Percentiles rank a stretch among this genome's conserved stretches.
Conservation (phyloP, 2,329 filamentous ascomycete species). For the Sporothrix luriei region DNA sequence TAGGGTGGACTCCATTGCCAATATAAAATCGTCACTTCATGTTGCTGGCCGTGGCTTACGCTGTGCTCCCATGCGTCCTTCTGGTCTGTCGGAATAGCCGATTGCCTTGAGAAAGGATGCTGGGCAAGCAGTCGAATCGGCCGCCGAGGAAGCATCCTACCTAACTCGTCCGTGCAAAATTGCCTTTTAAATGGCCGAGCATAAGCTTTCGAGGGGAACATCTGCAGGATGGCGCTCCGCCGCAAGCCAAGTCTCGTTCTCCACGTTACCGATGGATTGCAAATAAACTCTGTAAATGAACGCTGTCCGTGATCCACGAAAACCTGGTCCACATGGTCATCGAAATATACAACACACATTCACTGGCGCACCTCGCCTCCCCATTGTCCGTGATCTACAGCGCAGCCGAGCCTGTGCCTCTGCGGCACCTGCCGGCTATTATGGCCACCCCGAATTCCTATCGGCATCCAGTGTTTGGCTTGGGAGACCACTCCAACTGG, state of each 20-base stretch:
- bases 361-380: neutral
- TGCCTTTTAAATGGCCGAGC: neutral
- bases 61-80: neutral
- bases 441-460: neutral
- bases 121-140: neutral
- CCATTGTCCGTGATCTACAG: constrained; percentile 1
- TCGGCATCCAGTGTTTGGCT: neutral
- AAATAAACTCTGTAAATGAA: neutral
- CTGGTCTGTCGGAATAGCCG: neutral
- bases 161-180: too few relatives aligned
- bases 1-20: neutral
- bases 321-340: neutral
- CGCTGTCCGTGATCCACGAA: neutral
- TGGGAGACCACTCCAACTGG: neutral
- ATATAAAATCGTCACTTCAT: neutral
- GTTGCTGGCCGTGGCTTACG: neutral
- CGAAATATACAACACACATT: neutral
- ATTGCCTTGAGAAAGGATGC: neutral
- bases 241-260: neutral
- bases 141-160: too few relatives aligned
- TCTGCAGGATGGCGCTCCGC: neutral
- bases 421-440: constrained; percentile 14
- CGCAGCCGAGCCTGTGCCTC: neutral
- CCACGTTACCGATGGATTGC: neutral
- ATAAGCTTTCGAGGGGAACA: neutral